Percentiles rank a stretch among this genome's conserved stretches.
Evolutionary conservation across 2,329 filamentous ascomycete species (phyloP).

Genomic region (Trichoderma aggressivum): DNA sequence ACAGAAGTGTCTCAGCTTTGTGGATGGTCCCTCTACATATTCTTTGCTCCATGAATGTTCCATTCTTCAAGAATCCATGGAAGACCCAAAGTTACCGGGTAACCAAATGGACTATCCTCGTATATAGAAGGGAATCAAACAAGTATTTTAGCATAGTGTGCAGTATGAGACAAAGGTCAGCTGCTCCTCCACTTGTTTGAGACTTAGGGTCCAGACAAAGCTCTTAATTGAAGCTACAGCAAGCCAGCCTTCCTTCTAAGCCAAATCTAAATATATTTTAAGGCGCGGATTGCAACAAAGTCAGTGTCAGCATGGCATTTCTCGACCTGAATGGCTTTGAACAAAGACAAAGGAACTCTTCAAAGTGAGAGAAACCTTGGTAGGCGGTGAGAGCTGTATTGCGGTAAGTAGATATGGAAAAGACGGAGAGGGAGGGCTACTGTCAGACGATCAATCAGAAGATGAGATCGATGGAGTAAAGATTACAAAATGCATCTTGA

Average conservation of each 20-base stretch:
- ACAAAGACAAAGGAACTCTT: too few species aligned
- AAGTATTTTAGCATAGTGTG: neutral
- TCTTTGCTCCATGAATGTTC: neutral
- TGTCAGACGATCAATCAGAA: too few species aligned
- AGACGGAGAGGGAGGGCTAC: too few species aligned
- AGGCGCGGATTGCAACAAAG: too few species aligned
- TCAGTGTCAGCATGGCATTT: too few species aligned
- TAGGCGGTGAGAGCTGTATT: too few species aligned
- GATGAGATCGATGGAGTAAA: too few species aligned
- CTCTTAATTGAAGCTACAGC: neutral
- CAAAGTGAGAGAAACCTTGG: too few species aligned
- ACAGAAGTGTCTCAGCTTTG: neutral
- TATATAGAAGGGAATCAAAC: neutral
- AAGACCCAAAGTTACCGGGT: neutral
- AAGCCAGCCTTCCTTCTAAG: too few species aligned
- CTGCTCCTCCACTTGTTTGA: neutral
- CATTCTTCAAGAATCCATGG: fast-evolving
- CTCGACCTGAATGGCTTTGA: too few species aligned
- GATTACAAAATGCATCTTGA: too few species aligned
- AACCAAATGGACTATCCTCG: neutral
- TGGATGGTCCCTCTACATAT: neutral
- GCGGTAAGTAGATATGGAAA: too few species aligned
- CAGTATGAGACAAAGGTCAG: neutral
- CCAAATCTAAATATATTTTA: neutral
- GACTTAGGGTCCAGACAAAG: neutral